These are phyloP conservation scores for Petrea volubilis DNA, from an alignment of 257 asterid genomes.

Conservation along the genomic window DNA sequence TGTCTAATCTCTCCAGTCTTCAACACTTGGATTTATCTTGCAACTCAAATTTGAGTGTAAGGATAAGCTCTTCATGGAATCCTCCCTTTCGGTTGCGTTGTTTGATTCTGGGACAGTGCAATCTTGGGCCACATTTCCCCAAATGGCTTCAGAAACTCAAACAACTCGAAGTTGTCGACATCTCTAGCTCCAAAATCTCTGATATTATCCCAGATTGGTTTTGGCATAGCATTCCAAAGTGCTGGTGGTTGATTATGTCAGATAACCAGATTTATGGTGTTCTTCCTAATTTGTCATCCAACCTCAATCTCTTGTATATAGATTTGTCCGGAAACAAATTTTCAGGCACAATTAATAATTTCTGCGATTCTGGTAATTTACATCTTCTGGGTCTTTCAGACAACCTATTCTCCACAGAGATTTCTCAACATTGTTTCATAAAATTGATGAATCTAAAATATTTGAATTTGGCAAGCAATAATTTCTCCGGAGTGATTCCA, in stretches of 20 bases:
- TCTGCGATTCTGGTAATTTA: too few species aligned
- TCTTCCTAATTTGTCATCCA: conserved; percentile 1
- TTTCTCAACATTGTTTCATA: too few species aligned
- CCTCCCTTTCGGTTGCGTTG: conserved; percentile 19
- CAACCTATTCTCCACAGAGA: too few species aligned
- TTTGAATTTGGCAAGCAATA: too few species aligned
- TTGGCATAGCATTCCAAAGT: conserved; percentile 12
- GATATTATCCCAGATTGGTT: conserved; percentile 22
- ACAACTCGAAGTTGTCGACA: background rate
- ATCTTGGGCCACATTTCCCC: conserved; percentile 25
- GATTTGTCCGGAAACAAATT: background rate
- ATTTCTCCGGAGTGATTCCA: too few species aligned
- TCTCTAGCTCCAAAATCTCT: conserved; percentile 15
- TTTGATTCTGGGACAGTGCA: conserved; percentile 3
- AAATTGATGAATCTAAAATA: too few species aligned
- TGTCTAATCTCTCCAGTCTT: conserved; percentile 24
- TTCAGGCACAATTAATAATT: too few species aligned
- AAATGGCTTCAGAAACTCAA: conserved; percentile 25
- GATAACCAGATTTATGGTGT: conserved; percentile 7
- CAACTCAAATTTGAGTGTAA: conserved; percentile 18
- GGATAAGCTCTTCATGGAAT: conserved; percentile 14
- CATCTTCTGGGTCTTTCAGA: too few species aligned
- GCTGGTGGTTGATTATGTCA: background rate
- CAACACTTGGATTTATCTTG: conserved; percentile 14
- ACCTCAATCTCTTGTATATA: background rate